These are phyloP conservation scores for Trichoderma simmonsii DNA, from an alignment of 2,329 filamentous ascomycete species.

Conservation along the genomic window DNA sequence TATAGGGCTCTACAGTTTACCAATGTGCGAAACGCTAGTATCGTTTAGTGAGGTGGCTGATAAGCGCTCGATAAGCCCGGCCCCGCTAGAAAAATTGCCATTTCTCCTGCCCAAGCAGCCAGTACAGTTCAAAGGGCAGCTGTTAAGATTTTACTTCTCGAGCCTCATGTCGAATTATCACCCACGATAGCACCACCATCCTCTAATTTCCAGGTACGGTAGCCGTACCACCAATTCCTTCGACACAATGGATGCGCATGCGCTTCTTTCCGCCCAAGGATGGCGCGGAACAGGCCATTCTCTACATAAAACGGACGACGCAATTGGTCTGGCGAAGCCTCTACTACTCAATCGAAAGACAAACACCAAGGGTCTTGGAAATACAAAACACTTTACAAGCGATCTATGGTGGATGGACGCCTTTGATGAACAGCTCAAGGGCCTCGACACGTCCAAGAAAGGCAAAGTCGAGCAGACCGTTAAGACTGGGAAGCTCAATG, in stretches of 20 bases:
- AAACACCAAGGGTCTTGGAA: slow-evolving; percentile 77
- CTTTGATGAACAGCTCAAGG: slow-evolving; percentile 86
- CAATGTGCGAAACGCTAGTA: not conserved
- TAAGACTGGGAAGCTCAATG: slow-evolving; percentile 52
- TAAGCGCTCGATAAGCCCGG: slow-evolving; percentile 27
- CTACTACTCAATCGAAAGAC: slow-evolving; percentile 79
- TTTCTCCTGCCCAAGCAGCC: not conserved
- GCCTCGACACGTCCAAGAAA: slow-evolving; percentile 62
- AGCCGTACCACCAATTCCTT: not conserved
- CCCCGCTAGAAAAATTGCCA: slow-evolving; percentile 31
- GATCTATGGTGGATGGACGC: slow-evolving; percentile 98
- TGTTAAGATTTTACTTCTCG: not conserved
- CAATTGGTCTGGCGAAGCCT: slow-evolving; percentile 76
- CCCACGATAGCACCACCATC: not conserved
- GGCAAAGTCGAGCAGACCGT: slow-evolving; percentile 57
- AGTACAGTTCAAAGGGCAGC: not conserved
- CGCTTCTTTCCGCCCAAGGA: slow-evolving; percentile 79
- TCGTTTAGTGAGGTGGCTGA: slow-evolving; percentile 9
- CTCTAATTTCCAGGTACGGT: not conserved
- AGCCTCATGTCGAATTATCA: not conserved
- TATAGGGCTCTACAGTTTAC: not conserved
- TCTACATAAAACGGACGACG: slow-evolving; percentile 70
- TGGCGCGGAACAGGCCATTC: slow-evolving; percentile 89
- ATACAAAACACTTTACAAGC: slow-evolving; percentile 62
- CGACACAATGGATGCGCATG: slow-evolving; percentile 71